Percentiles rank a stretch among this genome's conserved stretches.
phyloP scores from a whole-genome alignment of 371 early-diverging fungal species.

The Chytridiales sp. region DNA sequence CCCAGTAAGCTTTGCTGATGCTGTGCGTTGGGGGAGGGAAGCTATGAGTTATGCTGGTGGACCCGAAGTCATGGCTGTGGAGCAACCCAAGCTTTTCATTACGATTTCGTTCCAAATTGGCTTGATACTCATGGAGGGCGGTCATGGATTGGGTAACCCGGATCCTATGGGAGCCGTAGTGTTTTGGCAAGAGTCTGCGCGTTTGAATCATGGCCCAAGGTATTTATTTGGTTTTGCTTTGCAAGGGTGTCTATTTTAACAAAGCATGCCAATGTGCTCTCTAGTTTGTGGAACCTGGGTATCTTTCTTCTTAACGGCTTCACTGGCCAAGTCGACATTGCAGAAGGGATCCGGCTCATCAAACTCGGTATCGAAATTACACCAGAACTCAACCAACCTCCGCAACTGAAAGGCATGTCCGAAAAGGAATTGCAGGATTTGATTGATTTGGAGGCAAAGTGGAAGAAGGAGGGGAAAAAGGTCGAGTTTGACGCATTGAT shows the following conservation, averaged over 20 bases:
- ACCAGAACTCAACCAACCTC: constrained; percentile 24
- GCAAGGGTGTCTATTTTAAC: too few relatives aligned
- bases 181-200: constrained; percentile 21
- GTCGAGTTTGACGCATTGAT: constrained; percentile 17
- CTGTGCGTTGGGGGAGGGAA: constrained; percentile 29
- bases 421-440: constrained; percentile 17
- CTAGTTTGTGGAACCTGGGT: constrained; percentile 36
- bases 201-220: constrained; percentile 32
- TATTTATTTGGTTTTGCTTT: too few relatives aligned
- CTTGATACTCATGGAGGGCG: constrained; percentile 37
- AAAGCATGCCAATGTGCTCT: too few relatives aligned
- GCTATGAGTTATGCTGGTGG: constrained; percentile 16
- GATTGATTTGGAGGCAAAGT: constrained; percentile 20
- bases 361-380: constrained; percentile 19
- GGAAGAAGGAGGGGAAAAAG: constrained; percentile 15
- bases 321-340: constrained; percentile 31
- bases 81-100: constrained; percentile 25
- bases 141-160: constrained; percentile 32
- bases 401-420: constrained; percentile 28
- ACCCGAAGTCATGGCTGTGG: constrained; percentile 17
- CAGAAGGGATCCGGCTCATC: constrained; percentile 28
- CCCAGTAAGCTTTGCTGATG: constrained; percentile 22
- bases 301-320: constrained; percentile 40
- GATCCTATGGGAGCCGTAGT: constrained; percentile 23
- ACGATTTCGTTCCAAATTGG: constrained; percentile 32